Conservation (phyloP, 192 early-diverging fungal species). For the Funneliformis geosporum region DNA sequence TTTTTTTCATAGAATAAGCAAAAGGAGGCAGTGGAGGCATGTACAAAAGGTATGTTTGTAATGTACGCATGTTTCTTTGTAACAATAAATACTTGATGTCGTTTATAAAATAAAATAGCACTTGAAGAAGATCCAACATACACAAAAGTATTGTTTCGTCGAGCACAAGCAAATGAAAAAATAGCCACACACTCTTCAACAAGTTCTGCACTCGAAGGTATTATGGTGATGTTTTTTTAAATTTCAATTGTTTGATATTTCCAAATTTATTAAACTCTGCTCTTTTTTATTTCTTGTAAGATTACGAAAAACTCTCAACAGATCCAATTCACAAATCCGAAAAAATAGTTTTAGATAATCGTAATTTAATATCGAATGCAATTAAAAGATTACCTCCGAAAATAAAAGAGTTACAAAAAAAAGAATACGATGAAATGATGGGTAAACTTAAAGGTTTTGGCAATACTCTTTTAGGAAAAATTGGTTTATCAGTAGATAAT, state of each 20-base stretch:
- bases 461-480: constrained; percentile 69
- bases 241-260: background rate
- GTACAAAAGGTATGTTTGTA: constrained; percentile 31
- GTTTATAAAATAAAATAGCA: constrained; percentile 37
- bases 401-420: constrained; percentile 53
- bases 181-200: constrained; percentile 50
- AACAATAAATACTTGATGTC: background rate
- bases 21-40: constrained; percentile 43
- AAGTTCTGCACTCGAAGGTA: constrained; percentile 50
- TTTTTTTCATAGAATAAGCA: constrained; percentile 37
- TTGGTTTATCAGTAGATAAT: constrained; percentile 72
- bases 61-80: background rate
- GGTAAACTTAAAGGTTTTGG: constrained; percentile 75
- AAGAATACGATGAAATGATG: constrained; percentile 72
- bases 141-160: constrained; percentile 58
- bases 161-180: constrained; percentile 63
- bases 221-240: background rate
- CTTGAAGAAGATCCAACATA: constrained; percentile 57
- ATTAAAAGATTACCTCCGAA: constrained; percentile 46
- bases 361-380: constrained; percentile 13
- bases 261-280: background rate
- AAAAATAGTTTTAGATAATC: background rate
- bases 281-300: constrained; percentile 21
- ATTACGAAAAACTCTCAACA: constrained; percentile 45
- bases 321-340: constrained; percentile 37